Evolutionary conservation across 345 rosid genomes (phyloP).

Genomic region (Diplotaxis tenuifolia): DNA sequence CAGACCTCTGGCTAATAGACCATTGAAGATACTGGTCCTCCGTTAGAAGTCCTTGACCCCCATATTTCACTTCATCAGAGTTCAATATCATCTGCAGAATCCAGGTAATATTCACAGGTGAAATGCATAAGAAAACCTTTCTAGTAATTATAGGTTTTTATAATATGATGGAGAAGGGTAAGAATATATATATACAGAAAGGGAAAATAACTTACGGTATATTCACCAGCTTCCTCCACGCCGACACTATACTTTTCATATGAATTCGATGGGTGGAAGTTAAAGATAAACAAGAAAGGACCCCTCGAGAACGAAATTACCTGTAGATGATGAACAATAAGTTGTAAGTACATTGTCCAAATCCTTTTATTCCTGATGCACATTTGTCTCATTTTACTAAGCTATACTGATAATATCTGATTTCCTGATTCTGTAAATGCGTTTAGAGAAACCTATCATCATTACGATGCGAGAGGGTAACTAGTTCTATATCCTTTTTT

Average conservation of each 20-base stretch:
- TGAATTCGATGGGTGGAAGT: conserved; percentile 80
- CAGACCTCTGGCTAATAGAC: conserved; percentile 63
- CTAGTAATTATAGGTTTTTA: not conserved
- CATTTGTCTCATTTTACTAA: conserved; percentile 1
- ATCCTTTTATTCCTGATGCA: conserved; percentile 4
- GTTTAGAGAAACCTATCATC: not conserved
- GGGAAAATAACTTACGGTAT: conserved; percentile 51
- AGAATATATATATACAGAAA: not conserved
- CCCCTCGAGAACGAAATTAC: conserved; percentile 81
- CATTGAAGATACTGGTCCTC: conserved; percentile 66
- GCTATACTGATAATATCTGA: conserved; percentile 2
- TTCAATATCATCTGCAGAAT: conserved; percentile 61
- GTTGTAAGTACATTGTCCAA: not conserved
- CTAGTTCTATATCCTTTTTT: not conserved
- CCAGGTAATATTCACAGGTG: conserved; percentile 2
- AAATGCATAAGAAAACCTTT: conserved; percentile 2
- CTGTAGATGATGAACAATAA: conserved; percentile 42
- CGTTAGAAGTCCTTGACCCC: conserved; percentile 63
- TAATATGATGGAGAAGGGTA: not conserved
- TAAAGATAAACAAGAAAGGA: conserved; percentile 81
- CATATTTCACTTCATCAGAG: conserved; percentile 76
- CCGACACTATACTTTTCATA: conserved; percentile 61
- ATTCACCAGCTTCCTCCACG: conserved; percentile 96
- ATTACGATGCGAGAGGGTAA: not conserved
- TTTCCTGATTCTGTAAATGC: conserved; percentile 6